Evolutionary conservation across 768 basidiomycete genomes (phyloP).

Genomic region (Lentinula sp.): DNA sequence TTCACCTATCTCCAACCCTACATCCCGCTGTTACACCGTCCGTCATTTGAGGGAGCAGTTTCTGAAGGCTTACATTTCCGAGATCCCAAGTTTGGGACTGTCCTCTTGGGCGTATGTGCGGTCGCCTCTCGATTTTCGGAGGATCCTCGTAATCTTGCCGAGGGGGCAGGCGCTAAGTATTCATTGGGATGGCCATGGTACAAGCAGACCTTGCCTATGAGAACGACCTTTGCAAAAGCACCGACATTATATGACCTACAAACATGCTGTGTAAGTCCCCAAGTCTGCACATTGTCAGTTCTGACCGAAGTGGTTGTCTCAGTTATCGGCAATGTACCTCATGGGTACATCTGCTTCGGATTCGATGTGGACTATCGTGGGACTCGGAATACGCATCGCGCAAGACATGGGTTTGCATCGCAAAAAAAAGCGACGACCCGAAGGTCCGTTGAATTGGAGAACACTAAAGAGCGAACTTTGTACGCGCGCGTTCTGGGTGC

Average conservation of each 20-base stretch:
- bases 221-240: slow-evolving; percentile 48
- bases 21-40: slow-evolving; percentile 45
- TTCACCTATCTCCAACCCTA: slow-evolving; percentile 35
- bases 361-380: slow-evolving; percentile 36
- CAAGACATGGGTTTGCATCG: slow-evolving; percentile 36
- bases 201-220: slow-evolving; percentile 54
- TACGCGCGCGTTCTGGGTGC: slow-evolving; percentile 48
- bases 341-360: slow-evolving; percentile 30
- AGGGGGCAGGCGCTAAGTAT: slow-evolving; percentile 24
- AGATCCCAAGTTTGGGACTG: slow-evolving; percentile 30
- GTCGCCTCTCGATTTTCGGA: slow-evolving; percentile 45
- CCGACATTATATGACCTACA: slow-evolving; percentile 70
- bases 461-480: slow-evolving; percentile 53
- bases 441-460: slow-evolving; percentile 16
- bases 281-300: slow-evolving; percentile 18
- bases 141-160: slow-evolving; percentile 32
- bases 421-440: neutral
- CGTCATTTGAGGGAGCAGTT: slow-evolving; percentile 36
- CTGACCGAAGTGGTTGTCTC: slow-evolving; percentile 14
- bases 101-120: slow-evolving; percentile 49
- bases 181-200: slow-evolving; percentile 60
- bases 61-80: slow-evolving; percentile 27
- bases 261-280: slow-evolving; percentile 45
- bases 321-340: slow-evolving; percentile 27
- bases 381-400: slow-evolving; percentile 39